A percentile compares a stretch with the other conserved stretches of the same genome.
Conservation (phyloP, 1,284 basidiomycete species). For the Ganoderma resinaceum region DNA sequence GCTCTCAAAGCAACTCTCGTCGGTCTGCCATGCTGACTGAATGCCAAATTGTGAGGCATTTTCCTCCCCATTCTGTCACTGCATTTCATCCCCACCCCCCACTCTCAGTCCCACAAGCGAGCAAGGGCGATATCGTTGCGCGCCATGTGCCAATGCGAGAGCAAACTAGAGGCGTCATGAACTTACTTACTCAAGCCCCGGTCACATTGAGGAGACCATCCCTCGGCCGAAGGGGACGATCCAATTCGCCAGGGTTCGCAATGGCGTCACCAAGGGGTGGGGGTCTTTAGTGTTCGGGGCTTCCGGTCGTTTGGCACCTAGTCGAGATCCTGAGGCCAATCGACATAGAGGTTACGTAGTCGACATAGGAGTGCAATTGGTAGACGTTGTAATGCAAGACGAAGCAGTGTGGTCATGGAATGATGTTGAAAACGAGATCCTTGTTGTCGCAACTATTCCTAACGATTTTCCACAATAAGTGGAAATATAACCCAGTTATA, state of each 20-base stretch:
- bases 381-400: not conserved
- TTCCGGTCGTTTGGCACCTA: not conserved
- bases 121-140: not conserved
- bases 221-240: not conserved
- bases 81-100: not conserved
- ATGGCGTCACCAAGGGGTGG: not conserved
- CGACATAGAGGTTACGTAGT: not conserved
- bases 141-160: not conserved
- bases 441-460: not conserved
- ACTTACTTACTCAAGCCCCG: not conserved
- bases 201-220: not conserved
- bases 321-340: not conserved
- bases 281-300: not conserved
- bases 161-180: not conserved
- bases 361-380: not conserved
- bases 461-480: slow-evolving; percentile 5
- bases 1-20: not conserved
- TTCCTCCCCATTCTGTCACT: not conserved
- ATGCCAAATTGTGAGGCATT: not conserved
- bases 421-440: slow-evolving; percentile 5
- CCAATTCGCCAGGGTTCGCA: not conserved
- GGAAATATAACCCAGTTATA: not conserved
- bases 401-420: not conserved
- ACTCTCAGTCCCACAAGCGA: not conserved
- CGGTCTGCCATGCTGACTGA: too few species aligned